Conservation (phyloP, 2,329 filamentous ascomycete species). For the Fusarium sp. region DNA sequence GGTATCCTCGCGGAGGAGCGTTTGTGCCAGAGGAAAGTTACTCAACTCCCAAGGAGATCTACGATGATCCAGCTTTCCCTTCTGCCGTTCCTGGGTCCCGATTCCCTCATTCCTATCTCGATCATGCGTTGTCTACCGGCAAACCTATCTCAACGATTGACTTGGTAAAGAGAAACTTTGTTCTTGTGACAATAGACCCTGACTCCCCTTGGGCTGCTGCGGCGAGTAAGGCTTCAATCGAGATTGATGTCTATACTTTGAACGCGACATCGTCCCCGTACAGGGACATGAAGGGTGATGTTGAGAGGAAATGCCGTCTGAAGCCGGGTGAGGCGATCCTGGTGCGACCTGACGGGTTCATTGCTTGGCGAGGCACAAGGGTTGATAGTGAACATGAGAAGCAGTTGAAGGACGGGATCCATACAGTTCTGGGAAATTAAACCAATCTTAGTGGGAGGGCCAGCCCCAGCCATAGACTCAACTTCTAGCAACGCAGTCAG, state of each 20-base stretch:
- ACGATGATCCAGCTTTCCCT: neutral
- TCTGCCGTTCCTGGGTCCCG: neutral
- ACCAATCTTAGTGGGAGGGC: rapidly evolving
- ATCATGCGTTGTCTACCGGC: neutral
- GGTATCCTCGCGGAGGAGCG: neutral
- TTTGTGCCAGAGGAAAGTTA: neutral
- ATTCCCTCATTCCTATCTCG: neutral
- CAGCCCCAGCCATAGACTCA: neutral
- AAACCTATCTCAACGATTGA: neutral
- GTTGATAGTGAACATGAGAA: neutral
- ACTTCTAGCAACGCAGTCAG: no score
- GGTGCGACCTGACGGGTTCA: neutral
- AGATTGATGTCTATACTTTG: neutral
- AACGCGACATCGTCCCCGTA: neutral
- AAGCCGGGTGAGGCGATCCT: neutral
- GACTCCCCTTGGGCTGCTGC: neutral
- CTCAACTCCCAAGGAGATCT: neutral
- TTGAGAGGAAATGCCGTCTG: neutral
- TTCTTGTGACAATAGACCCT: neutral
- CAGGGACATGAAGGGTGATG: neutral
- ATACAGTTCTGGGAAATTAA: neutral
- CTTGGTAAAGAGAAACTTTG: neutral
- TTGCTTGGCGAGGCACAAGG: neutral
- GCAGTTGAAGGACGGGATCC: neutral
- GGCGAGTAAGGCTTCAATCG: neutral